These are phyloP conservation scores for Coemansia interrupta DNA, from an alignment of 192 early-diverging fungal genomes.

Conservation along the genomic window DNA sequence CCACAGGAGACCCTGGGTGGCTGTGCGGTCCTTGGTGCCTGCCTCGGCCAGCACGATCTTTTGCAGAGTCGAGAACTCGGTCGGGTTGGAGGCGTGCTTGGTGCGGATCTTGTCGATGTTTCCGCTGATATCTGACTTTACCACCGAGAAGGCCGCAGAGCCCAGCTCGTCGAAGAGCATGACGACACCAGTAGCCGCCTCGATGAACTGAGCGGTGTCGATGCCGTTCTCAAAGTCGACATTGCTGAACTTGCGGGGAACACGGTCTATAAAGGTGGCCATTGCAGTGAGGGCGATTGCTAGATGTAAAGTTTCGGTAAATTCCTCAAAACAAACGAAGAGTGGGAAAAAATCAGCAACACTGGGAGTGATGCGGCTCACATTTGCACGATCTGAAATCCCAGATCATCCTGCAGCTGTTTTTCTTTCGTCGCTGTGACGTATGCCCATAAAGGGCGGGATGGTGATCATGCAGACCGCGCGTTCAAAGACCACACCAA, in stretches of 20 bases:
- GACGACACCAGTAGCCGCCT: conserved; percentile 73
- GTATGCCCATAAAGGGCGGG: not conserved
- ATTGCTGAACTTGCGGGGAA: conserved; percentile 63
- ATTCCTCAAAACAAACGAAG: too few species aligned
- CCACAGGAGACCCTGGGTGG: conserved; percentile 92
- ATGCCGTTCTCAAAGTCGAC: conserved; percentile 67
- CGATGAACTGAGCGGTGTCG: conserved; percentile 70
- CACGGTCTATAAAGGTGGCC: conserved; percentile 53
- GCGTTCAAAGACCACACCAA: not conserved
- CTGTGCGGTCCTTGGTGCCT: conserved; percentile 75
- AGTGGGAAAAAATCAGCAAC: too few species aligned
- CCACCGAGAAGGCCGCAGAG: conserved; percentile 72
- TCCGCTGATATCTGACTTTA: conserved; percentile 88
- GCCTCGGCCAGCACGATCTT: conserved; percentile 72
- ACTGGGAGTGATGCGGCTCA: not conserved
- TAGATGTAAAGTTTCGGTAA: too few species aligned
- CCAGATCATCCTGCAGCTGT: too few species aligned
- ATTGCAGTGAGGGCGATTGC: conserved; percentile 9
- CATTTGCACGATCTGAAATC: not conserved
- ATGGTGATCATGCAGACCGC: not conserved
- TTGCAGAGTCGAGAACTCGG: conserved; percentile 73
- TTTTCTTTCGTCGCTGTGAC: not conserved
- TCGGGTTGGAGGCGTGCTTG: conserved; percentile 66
- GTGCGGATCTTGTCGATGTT: conserved; percentile 77
- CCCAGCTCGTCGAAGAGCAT: conserved; percentile 59